Percentiles rank a stretch among this genome's conserved stretches.
Evolutionary conservation across 2,329 filamentous ascomycete genomes (phyloP).

Genomic region (Ophiosphaerella korrae): DNA sequence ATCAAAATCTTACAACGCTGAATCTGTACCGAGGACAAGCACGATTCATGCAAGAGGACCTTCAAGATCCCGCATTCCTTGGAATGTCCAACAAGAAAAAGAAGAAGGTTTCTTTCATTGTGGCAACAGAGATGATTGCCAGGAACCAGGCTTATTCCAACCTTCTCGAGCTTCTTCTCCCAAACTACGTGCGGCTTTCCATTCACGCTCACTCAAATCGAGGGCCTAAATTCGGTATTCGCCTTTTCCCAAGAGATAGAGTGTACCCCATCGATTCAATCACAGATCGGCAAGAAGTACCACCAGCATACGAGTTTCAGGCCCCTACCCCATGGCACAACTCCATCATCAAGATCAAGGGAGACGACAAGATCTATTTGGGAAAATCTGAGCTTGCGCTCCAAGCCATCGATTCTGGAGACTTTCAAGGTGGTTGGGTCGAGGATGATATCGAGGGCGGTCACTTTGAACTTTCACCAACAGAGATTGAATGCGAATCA

Average conservation of each 20-base stretch:
- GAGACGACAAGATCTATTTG: slow-evolving; percentile 18
- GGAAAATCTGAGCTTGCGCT: slow-evolving; percentile 15
- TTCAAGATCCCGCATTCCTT: slow-evolving; percentile 10
- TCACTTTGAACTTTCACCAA: slow-evolving; percentile 2
- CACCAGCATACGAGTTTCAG: slow-evolving; percentile 22
- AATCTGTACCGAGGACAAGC: slow-evolving; percentile 35
- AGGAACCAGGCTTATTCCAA: slow-evolving; percentile 54
- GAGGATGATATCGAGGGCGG: slow-evolving; percentile 2
- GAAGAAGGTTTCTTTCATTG: slow-evolving; percentile 30
- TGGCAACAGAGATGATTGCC: slow-evolving; percentile 38
- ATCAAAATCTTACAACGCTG: slow-evolving; percentile 17
- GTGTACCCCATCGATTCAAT: slow-evolving; percentile 35
- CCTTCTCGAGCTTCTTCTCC: slow-evolving; percentile 50
- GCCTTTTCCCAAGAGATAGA: slow-evolving; percentile 34
- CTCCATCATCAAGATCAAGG: slow-evolving; percentile 33
- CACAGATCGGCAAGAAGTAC: slow-evolving; percentile 9
- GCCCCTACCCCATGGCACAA: slow-evolving; percentile 51
- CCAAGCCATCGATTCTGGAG: slow-evolving; percentile 6
- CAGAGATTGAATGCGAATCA: neutral
- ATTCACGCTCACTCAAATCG: slow-evolving; percentile 51
- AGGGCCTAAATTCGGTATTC: slow-evolving; percentile 48
- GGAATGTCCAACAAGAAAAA: slow-evolving; percentile 20
- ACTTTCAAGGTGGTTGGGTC: slow-evolving; percentile 17
- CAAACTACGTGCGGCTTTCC: slow-evolving; percentile 49
- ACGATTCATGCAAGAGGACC: slow-evolving; percentile 38